phyloP scores from a whole-genome alignment of 495 filamentous ascomycete species.

The Cercophora newfieldiana region DNA sequence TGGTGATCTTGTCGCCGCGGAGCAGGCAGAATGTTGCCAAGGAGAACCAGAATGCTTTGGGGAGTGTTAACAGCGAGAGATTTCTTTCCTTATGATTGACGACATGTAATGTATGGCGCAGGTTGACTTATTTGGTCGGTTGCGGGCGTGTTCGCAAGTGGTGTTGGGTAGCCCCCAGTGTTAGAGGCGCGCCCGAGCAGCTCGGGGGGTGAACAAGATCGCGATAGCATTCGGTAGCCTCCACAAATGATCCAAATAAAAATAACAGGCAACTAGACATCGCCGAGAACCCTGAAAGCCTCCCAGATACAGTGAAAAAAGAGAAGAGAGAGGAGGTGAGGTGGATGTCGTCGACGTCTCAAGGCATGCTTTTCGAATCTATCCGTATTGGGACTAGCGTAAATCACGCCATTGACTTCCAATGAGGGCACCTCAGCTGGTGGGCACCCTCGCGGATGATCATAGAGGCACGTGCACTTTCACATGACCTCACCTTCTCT shows the following conservation, averaged over 20 bases:
- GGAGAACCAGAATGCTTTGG: background rate
- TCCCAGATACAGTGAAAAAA: conserved; percentile 1
- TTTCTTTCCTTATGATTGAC: background rate
- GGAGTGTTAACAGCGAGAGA: background rate
- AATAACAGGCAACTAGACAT: background rate
- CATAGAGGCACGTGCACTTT: background rate
- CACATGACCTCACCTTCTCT: background rate
- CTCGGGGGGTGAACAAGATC: background rate
- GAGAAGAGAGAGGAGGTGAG: conserved; percentile 11
- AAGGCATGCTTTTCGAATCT: conserved; percentile 19
- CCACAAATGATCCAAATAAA: background rate
- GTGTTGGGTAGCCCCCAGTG: background rate
- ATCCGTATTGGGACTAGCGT: conserved; percentile 34
- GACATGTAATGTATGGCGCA: background rate
- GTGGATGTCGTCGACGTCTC: conserved; percentile 26
- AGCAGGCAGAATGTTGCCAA: background rate
- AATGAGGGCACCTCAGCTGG: conserved; percentile 15
- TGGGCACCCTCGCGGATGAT: background rate
- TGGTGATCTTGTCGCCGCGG: background rate
- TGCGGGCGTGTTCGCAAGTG: background rate
- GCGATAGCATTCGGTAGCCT: background rate
- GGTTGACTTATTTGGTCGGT: background rate
- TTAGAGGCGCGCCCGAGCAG: background rate
- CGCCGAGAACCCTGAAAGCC: background rate
- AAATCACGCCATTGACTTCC: conserved; percentile 36